phyloP scores from a whole-genome alignment of 2,329 filamentous ascomycete genomes.

The Neonectria ditissima region DNA sequence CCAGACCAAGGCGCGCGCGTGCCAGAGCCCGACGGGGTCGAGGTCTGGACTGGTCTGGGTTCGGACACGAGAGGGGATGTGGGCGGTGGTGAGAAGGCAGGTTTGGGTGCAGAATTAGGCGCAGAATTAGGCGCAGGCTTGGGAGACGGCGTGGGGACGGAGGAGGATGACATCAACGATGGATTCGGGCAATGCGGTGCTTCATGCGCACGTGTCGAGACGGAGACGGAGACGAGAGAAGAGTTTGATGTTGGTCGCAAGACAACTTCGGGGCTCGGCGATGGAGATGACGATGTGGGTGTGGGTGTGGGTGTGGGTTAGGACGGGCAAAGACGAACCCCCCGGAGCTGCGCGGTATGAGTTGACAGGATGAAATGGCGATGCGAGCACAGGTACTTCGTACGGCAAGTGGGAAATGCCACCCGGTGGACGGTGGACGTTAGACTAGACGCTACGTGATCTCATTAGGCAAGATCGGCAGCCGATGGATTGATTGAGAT shows the following conservation, averaged over 20 bases:
- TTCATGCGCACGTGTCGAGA: constrained; percentile 15
- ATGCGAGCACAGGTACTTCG: background rate
- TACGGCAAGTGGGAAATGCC: background rate
- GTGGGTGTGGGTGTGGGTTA: background rate
- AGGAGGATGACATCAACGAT: constrained; percentile 24
- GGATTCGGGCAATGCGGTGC: constrained; percentile 1
- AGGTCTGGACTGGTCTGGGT: constrained; percentile 12
- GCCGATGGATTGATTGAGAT: constrained; percentile 11
- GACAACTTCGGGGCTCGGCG: background rate
- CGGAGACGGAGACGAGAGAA: background rate
- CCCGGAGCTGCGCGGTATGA: background rate
- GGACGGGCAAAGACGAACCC: background rate
- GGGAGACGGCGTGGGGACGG: constrained; percentile 13
- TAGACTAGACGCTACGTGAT: constrained; percentile 15
- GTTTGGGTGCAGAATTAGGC: background rate
- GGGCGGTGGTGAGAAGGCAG: background rate
- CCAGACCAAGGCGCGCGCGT: constrained; percentile 3
- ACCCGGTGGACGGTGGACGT: constrained; percentile 2
- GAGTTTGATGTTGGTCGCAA: constrained; percentile 2
- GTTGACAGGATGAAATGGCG: background rate
- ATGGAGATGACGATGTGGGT: background rate
- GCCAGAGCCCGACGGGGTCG: constrained; percentile 10
- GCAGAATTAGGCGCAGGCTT: background rate
- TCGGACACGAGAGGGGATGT: constrained; percentile 14
- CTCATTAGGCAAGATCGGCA: constrained; percentile 14